Percentiles rank a stretch among this genome's conserved stretches.
Evolutionary conservation across 495 filamentous ascomycete species (phyloP).

Genomic region (Staphylotrichum tortipilum): DNA sequence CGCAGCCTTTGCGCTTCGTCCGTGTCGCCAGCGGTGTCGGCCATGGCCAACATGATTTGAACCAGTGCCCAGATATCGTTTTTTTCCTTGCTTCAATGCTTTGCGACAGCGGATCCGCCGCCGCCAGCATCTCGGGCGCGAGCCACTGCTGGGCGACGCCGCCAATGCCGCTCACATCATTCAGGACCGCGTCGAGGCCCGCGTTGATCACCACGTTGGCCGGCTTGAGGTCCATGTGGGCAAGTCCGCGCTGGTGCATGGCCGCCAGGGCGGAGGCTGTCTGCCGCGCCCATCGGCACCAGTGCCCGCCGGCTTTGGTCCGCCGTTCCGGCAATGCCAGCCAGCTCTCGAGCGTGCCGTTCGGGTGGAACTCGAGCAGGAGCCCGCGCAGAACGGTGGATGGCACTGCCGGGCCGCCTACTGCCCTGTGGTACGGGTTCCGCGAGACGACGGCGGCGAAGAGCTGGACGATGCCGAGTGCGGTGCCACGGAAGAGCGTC

Average conservation of each 20-base stretch:
- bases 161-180: conserved; percentile 28
- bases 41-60: neutral
- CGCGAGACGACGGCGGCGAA: neutral
- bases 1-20: too few relatives aligned
- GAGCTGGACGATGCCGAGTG: neutral
- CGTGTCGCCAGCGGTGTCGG: too few relatives aligned
- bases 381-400: neutral
- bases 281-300: conserved; percentile 20
- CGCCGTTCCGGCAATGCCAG: neutral
- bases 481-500: neutral
- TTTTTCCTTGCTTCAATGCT: neutral
- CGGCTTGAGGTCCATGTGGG: conserved; percentile 32
- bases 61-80: neutral
- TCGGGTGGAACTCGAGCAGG: neutral
- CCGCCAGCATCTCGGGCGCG: conserved; percentile 5
- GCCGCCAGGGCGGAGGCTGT: conserved; percentile 19
- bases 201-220: conserved; percentile 26
- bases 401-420: too few relatives aligned
- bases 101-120: neutral
- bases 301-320: too few relatives aligned
- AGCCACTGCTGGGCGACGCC: conserved; percentile 24
- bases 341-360: neutral
- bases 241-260: conserved; percentile 21
- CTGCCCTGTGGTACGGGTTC: neutral
- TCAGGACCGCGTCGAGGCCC: conserved; percentile 22